Conservation (phyloP, 208 protist species). For the Kentomonas sorsogonicus region DNA sequence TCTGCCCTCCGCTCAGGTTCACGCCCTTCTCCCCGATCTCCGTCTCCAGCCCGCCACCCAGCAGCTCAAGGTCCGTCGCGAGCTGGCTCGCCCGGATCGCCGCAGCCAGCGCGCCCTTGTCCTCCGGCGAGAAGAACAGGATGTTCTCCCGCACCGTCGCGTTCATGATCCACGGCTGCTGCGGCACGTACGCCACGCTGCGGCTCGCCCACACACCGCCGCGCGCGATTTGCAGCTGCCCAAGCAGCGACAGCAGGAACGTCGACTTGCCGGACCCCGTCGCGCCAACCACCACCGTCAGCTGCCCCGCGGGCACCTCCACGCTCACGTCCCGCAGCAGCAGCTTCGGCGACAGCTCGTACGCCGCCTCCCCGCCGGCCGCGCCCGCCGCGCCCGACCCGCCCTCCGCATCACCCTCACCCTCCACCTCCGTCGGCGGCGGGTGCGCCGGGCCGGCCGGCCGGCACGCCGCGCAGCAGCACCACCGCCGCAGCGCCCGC, state of each 20-base stretch:
- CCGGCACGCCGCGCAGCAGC: no score
- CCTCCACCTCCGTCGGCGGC: no score
- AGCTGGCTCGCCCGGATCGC: conserved; percentile 70
- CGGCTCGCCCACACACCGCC: conserved; percentile 25
- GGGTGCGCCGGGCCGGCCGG: no score
- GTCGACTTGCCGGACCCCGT: conserved; percentile 82
- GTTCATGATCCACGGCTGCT: conserved; percentile 92
- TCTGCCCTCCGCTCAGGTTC: conserved; percentile 88
- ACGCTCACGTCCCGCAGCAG: conserved; percentile 39
- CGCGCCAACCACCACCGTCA: conserved; percentile 53
- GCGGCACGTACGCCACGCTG: conserved; percentile 85
- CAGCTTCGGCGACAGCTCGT: conserved; percentile 26
- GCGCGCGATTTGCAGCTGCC: conserved; percentile 25
- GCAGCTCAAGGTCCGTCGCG: conserved; percentile 65
- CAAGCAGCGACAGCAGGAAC: conserved; percentile 41
- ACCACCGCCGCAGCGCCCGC: no score
- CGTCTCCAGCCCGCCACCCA: conserved; percentile 82
- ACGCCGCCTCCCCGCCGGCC: conserved; percentile 8
- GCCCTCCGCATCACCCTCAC: no score
- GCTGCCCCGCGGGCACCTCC: conserved; percentile 22
- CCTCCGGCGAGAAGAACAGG: conserved; percentile 76
- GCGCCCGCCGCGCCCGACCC: no score
- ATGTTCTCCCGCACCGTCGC: conserved; percentile 90
- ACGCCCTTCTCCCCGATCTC: conserved; percentile 88
- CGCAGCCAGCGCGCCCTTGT: conserved; percentile 48